Evolutionary conservation across 176 grass and related monocot species (phyloP).

Genomic region (Oryza meridionalis): DNA sequence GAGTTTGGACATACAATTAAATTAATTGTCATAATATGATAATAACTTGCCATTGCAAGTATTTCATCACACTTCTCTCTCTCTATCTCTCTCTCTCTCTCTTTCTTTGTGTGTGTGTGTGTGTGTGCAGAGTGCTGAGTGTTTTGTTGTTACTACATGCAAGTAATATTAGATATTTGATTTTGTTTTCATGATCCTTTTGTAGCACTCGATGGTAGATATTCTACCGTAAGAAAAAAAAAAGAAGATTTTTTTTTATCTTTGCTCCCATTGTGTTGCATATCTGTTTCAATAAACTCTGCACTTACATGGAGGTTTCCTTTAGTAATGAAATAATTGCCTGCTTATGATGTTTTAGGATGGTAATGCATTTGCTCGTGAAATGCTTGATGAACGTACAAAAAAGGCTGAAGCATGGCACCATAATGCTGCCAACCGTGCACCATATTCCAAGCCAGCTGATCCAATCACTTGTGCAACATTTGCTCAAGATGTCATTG

Average conservation of each 20-base stretch:
- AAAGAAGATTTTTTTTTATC: background rate
- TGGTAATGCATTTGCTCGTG: constrained; percentile 75
- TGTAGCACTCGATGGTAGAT: background rate
- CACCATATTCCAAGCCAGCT: constrained; percentile 68
- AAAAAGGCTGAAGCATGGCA: constrained; percentile 86
- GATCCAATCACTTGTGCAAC: constrained; percentile 95
- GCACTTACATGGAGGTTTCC: background rate
- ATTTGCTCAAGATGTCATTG: constrained; percentile 96
- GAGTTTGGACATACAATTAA: background rate
- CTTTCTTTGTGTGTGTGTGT: accelerated
- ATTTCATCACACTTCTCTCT: background rate
- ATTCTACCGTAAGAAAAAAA: background rate
- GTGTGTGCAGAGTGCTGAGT: no score
- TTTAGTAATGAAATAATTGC: background rate
- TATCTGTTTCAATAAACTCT: background rate
- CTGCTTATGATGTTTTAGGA: constrained; percentile 45
- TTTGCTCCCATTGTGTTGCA: background rate
- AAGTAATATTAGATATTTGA: background rate
- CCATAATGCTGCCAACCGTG: constrained; percentile 63
- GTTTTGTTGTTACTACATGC: no score
- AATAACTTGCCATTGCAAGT: background rate
- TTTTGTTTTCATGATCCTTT: background rate
- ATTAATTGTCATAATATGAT: background rate
- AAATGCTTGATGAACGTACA: constrained; percentile 77
- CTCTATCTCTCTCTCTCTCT: no score